Evolutionary conservation across 805 yeast species (phyloP).

Genomic region (Candida xiaguanensis): DNA sequence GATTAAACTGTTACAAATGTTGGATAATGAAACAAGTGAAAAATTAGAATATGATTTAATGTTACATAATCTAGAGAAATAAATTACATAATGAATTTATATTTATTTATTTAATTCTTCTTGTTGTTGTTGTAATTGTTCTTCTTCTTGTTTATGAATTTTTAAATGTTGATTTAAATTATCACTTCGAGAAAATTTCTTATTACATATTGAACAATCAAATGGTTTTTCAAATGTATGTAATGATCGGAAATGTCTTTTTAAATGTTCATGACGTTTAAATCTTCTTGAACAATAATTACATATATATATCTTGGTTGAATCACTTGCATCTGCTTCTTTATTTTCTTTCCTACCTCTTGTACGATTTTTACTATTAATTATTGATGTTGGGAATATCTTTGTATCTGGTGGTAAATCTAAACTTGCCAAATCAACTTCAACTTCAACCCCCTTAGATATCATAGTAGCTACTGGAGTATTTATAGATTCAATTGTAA

Average conservation of each 20-base stretch:
- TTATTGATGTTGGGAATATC: conserved; percentile 30
- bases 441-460: conserved; percentile 33
- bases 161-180: conserved; percentile 65
- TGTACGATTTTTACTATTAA: conserved; percentile 34
- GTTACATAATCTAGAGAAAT: neutral
- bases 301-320: conserved; percentile 52
- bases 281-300: conserved; percentile 61
- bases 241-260: conserved; percentile 68
- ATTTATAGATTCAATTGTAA: conserved; percentile 7
- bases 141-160: conserved; percentile 40
- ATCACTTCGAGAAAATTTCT: conserved; percentile 65
- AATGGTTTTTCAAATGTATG: conserved; percentile 74
- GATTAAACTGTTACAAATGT: neutral
- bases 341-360: conserved; percentile 66
- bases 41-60: conserved; percentile 1
- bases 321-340: conserved; percentile 49
- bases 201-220: conserved; percentile 56
- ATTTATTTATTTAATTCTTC: neutral
- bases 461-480: conserved; percentile 18
- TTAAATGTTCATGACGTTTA: conserved; percentile 73
- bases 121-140: neutral
- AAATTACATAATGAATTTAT: too few relatives aligned
- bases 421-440: conserved; percentile 35
- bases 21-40: conserved; percentile 5
- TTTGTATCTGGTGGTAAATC: conserved; percentile 40